Evolutionary conservation across 2,329 filamentous ascomycete species (phyloP), one percentile per base, ranked within the genome.

Genomic region (Scleromitrula shiraiana): DNA sequence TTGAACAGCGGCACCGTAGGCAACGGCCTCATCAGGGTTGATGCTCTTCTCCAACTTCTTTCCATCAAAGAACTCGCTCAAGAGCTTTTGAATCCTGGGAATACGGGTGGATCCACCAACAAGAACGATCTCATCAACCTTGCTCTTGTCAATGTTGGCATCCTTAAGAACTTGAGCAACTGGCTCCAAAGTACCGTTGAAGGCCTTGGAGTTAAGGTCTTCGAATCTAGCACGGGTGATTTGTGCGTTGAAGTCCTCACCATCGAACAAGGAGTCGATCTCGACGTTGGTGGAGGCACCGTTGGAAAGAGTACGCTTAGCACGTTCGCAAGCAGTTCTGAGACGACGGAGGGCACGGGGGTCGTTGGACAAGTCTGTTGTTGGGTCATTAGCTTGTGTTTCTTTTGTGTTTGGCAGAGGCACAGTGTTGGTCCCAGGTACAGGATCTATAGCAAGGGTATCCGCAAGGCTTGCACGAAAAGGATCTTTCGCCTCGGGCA

Each of bases 1-100:
- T 77, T 98, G 93, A 55, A 98, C 91, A 63, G 93, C 93, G 59
- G 93, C 93, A 83, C 93, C 93, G 74, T 96, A 96, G 63, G 93
- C 93, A 65, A 98, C 93, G 62, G 93, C 93, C 80, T 98, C 93
- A 68, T 98, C 93, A 64, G 93, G 93, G 82, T 98, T 98, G 78
- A 97, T 97, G 78, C 87, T 93, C 80, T 96, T 97, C 82, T 97
- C 91, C 60, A 96, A 88, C 85, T 98, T 96, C 88, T 98, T 98
- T 74, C 90, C 90, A 70, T 94, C 87, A 77, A 98, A 98, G 82
- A 90, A 96, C 74, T 98, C 93, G 75, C 84, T 90, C 60, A 98
- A 83, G 59, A 98, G 85, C 82, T 97, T 97, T 84, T 98, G 93
- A 71, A 98, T 95, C 70, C 84, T 83, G 67, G 93, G 93, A 63